Evolutionary conservation across 225 moss, liverwort and hornwort species (phyloP).

Genomic region (Thuidium tamariscinum): DNA sequence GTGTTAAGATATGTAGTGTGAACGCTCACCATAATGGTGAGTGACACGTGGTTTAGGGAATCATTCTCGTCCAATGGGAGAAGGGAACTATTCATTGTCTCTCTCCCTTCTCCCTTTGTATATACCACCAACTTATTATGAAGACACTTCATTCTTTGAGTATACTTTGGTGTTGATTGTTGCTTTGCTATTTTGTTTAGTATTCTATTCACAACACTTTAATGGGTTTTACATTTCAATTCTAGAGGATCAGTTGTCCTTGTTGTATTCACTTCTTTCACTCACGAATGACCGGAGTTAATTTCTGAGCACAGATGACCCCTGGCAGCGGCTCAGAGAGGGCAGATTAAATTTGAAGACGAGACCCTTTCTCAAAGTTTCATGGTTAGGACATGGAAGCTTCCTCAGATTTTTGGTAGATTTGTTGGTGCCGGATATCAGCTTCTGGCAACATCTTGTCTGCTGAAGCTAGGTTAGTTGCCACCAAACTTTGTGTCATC

Average conservation of each 20-base stretch:
- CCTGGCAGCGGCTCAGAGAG: not conserved
- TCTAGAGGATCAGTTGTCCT: not conserved
- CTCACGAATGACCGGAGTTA: not conserved
- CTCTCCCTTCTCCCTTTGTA: too few relatives aligned
- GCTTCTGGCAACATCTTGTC: not conserved
- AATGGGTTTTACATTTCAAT: not conserved
- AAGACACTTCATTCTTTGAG: too few relatives aligned
- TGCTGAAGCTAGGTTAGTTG: not conserved
- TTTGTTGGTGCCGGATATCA: not conserved
- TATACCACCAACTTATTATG: too few relatives aligned
- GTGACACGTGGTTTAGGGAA: too few relatives aligned
- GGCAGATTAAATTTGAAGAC: not conserved
- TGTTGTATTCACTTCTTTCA: not conserved
- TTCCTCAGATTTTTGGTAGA: not conserved
- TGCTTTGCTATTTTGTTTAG: too few relatives aligned
- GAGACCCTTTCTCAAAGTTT: not conserved
- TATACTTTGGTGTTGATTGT: too few relatives aligned
- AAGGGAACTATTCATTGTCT: too few relatives aligned
- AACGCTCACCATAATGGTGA: too few relatives aligned
- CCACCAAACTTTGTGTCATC: not conserved
- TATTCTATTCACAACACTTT: too few relatives aligned
- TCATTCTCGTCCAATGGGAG: too few relatives aligned
- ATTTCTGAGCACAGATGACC: not conserved
- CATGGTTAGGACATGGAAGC: not conserved
- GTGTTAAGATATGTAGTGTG: too few relatives aligned